Base-by-base conservation (phyloP, 208 protist genomes). In the Porcisia hertigi region DNA sequence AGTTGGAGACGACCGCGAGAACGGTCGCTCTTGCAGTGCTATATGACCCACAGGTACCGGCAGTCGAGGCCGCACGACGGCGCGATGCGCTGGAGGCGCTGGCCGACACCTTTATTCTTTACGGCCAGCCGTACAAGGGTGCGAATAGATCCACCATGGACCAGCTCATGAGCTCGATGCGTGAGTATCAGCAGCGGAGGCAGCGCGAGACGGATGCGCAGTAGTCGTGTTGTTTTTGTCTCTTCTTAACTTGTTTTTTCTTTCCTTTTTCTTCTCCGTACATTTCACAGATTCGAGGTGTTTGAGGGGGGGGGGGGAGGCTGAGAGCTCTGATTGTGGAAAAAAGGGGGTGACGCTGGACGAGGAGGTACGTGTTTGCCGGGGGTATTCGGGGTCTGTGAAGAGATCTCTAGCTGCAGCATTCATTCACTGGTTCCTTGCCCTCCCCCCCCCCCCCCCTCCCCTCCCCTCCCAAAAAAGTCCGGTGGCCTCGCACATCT, bases 121-220 rank as follows among this genome's bases (percentile, higher is more conserved):
- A 92, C 73, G 93, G 93, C 12, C 88, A 91, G 79, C 73, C 76
- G 11, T 95, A 97, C 86, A 92, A 87, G 60, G 89, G 88, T 9
- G 93, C 91, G 23, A 95, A 82, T 74, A 88, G 84, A 71, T 59
- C 85, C n/a, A 95, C 93, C 39, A 87, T 97, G 81, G 85, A 93
- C 59, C 81, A 86, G 60, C 82, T 97, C 3, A 95, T 94, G 90
- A 80, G 87, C 70, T 95, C 89, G 9, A 76, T 97, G 74, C 75
- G 88, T 3, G 87, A 90, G 16, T 95, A 95, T 74, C 88, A 95
- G 63, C 88, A 91, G 73, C 75, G 90, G 71, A 80, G 77, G 30
- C 80, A 93, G 71, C 79, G 86, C 36, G 81, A 83, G 75, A 86
- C 83, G 70, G 69, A 88, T 58, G 39, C 75, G 47, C 55, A 83